Conservation (phyloP, 805 yeast species). For the Candida sithepensis region DNA sequence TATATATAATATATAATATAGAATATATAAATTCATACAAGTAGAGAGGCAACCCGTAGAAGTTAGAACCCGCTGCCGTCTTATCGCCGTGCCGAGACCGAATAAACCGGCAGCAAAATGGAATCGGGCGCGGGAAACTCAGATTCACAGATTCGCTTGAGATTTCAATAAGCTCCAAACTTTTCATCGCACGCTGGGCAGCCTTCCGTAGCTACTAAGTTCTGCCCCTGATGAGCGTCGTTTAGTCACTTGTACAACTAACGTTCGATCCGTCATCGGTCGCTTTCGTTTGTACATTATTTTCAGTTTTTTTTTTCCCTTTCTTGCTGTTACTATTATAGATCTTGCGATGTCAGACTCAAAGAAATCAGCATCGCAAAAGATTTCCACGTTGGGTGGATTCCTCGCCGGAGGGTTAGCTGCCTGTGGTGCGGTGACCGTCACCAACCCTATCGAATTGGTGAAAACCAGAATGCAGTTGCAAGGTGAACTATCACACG, state of each 20-base stretch:
- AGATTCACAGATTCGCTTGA: not conserved
- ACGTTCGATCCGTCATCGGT: no score
- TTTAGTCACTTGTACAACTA: no score
- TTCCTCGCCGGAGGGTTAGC: constrained; percentile 90
- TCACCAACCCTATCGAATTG: constrained; percentile 93
- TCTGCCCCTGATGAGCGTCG: no score
- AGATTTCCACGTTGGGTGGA: constrained; percentile 68
- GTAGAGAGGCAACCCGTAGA: no score
- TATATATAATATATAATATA: not conserved
- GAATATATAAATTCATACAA: not conserved
- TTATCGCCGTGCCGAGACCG: no score
- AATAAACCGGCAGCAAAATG: no score
- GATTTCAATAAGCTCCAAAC: not conserved
- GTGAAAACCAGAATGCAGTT: constrained; percentile 95
- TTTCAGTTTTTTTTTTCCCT: not conserved
- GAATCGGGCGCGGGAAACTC: not conserved
- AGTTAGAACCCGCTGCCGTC: no score
- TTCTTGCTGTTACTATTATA: not conserved
- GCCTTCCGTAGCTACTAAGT: no score
- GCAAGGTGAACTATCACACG: constrained; percentile 81
- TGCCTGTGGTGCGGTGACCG: constrained; percentile 96
- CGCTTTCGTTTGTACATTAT: not conserved
- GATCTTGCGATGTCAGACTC: not conserved
- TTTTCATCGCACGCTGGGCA: no score
- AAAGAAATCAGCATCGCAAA: constrained; percentile 47